Evolutionary conservation across 2,329 filamentous ascomycete species (phyloP).

Genomic region (Neofusicoccum umdonicola): DNA sequence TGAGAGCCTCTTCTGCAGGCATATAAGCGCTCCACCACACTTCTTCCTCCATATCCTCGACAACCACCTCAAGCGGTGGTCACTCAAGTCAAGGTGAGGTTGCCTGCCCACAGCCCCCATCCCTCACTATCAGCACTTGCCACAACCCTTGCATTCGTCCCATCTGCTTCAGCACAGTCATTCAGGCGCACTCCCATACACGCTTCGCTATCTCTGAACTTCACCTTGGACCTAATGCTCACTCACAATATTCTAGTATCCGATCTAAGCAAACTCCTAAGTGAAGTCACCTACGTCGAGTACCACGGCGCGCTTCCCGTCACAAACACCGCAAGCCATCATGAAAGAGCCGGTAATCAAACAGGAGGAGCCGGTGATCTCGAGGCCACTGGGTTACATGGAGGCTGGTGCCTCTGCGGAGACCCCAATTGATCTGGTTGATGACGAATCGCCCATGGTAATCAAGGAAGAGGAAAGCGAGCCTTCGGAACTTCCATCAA

Average conservation of each 20-base stretch:
- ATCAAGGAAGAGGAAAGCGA: neutral
- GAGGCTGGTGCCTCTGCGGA: neutral
- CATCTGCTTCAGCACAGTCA: too few species aligned
- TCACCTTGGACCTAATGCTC: neutral
- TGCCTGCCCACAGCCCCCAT: too few species aligned
- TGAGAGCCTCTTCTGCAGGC: neutral
- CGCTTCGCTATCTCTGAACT: neutral
- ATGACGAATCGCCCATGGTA: neutral
- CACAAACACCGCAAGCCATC: too few species aligned
- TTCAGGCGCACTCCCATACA: too few species aligned
- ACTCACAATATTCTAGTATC: too few species aligned
- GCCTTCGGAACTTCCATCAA: neutral
- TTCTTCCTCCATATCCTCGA: neutral
- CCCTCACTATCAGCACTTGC: neutral
- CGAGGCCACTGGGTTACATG: neutral
- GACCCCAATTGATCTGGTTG: neutral
- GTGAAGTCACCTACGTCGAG: too few species aligned
- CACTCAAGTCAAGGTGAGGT: neutral
- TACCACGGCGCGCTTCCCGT: too few species aligned
- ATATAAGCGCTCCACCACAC: neutral
- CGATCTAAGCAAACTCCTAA: too few species aligned
- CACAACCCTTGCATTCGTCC: too few species aligned
- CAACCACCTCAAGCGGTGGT: neutral
- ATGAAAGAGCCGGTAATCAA: neutral
- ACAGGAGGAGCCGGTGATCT: neutral